Evolutionary conservation across 2,329 filamentous ascomycete genomes (phyloP), one percentile per base, ranked within the genome.

Genomic region (Ilyonectria robusta): DNA sequence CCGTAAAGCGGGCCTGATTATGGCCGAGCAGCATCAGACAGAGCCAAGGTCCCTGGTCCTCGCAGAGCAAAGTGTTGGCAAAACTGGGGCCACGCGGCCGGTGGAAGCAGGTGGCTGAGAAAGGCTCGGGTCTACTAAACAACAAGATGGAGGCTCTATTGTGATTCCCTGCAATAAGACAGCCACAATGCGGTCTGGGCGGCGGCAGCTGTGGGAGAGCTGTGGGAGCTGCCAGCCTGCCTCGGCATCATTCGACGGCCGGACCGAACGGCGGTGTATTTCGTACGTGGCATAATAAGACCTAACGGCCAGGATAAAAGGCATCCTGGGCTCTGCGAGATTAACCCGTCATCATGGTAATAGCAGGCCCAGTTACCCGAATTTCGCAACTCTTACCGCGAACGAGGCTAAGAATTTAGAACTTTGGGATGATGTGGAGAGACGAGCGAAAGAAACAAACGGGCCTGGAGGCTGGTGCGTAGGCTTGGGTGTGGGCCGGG

Each of bases 361-460:
- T 23, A 10, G n/a, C 31, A 35, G 29, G 8, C 33, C n/a, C 10
- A 15, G n/a, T 7, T 19, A 21, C n/a, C 29, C 17, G 31, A 51
- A 53, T 44, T 51, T 51, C 61, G 56, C 40, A 61, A 51, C 51
- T 47, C 58, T 57, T 29, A 15, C 35, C 58, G 46, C 35, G 56
- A 44, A 44, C 4, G 6, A 21, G 17, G 6, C n/a, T 53, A 35
- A n/a, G 23, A 37, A 48, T 26, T 8, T 29, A 47, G 63, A 54
- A 66, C 51, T 53, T 57, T 61, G 50, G 57, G 57, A 29, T 23
- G 23, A 19, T 42, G 29, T 53, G 46, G 37, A 42, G n/a, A n/a
- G n/a, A 53, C n/a, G 31, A 33, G 31, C 11, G 31, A 11, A 58
- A 61, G 29, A 65, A 65, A 66, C 58, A 66, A 56, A 53, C 48